A percentile compares a stretch with the other conserved stretches of the same genome.
phyloP scores from a whole-genome alignment of 83 land plant genomes.

The Larix sibirica region DNA sequence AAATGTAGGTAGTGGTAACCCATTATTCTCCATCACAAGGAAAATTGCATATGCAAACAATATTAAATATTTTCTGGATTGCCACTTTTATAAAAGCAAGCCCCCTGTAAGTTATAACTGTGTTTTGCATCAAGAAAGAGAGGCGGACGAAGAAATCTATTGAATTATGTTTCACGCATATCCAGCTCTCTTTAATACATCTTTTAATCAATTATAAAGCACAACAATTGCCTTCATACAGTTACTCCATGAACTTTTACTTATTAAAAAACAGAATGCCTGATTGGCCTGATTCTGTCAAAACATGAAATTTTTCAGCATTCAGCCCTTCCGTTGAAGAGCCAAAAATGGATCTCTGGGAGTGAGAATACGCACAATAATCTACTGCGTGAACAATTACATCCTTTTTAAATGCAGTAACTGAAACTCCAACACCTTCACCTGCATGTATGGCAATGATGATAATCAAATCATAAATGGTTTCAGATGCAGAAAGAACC shows the following conservation, averaged over 20 bases:
- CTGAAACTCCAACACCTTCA: conserved; percentile 65
- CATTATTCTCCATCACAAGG: not conserved
- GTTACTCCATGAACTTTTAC: not conserved
- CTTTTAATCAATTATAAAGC: not conserved
- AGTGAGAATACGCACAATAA: conserved; percentile 53
- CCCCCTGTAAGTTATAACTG: not conserved
- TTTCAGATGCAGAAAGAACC: not conserved
- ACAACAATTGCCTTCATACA: not conserved
- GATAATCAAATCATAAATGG: not conserved
- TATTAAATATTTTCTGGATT: not conserved
- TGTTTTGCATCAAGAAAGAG: not conserved
- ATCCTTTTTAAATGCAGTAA: conserved; percentile 39
- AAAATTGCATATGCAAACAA: not conserved
- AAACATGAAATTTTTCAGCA: conserved; percentile 33
- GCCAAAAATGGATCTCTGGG: conserved; percentile 27
- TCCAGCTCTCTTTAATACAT: not conserved
- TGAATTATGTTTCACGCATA: not conserved
- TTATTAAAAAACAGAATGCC: conserved; percentile 10
- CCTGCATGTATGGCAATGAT: conserved; percentile 32
- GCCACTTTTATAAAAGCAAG: not conserved
- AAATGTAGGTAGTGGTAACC: not conserved
- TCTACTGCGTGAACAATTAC: conserved; percentile 41
- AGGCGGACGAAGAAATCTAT: not conserved
- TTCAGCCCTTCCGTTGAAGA: conserved; percentile 1
- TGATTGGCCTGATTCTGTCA: conserved; percentile 19